Evolutionary conservation across 2,329 filamentous ascomycete species (phyloP).

Genomic region (Grosmannia clavigera): DNA sequence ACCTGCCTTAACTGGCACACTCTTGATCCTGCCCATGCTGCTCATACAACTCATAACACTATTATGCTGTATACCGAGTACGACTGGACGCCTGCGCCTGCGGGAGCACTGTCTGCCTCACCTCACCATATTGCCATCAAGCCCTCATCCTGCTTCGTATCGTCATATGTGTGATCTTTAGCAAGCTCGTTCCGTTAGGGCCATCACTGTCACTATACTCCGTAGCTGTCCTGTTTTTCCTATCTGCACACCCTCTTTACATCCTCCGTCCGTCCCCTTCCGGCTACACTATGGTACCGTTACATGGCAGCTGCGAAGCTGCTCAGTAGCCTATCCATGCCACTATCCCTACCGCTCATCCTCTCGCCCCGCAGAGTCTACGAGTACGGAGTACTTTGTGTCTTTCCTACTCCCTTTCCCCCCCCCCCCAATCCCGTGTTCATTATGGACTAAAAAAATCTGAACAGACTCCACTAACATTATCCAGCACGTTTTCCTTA

Average conservation of each 20-base stretch:
- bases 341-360: neutral
- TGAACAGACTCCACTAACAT: conserved; percentile 15
- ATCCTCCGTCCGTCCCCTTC: neutral
- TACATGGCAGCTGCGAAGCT: neutral
- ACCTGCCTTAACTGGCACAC: neutral
- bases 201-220: conserved; percentile 5
- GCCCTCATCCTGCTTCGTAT: neutral
- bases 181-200: neutral
- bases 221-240: neutral
- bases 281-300: neutral
- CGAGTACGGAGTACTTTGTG: too few species aligned
- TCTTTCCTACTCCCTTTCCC: neutral
- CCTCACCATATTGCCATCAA: neutral
- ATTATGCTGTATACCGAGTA: too few species aligned
- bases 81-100: too few species aligned
- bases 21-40: neutral
- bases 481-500: neutral
- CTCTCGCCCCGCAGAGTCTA: conserved; percentile 2
- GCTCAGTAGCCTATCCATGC: neutral
- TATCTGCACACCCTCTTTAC: neutral
- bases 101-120: neutral
- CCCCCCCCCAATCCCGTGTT: neutral
- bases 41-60: neutral
- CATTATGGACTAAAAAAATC: conserved; percentile 3
- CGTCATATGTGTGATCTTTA: neutral